Conservation (phyloP, 1,284 basidiomycete genomes). For the Xerocomus nothofagi region DNA sequence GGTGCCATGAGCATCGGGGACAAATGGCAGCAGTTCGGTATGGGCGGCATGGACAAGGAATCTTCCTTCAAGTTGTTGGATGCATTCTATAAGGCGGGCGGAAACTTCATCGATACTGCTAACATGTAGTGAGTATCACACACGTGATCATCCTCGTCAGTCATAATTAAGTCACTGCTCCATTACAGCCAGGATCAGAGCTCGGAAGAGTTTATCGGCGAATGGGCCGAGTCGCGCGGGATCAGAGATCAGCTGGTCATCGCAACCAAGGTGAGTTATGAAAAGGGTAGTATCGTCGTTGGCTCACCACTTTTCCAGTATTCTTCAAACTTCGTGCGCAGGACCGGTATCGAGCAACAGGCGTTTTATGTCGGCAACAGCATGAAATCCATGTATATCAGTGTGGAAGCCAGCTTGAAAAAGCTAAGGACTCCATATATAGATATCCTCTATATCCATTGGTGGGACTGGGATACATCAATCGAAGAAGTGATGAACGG, state of each 20-base stretch:
- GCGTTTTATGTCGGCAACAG: slow-evolving; percentile 39
- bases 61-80: slow-evolving; percentile 42
- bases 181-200: slow-evolving; percentile 39
- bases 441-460: slow-evolving; percentile 40
- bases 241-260: slow-evolving; percentile 49
- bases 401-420: slow-evolving; percentile 38
- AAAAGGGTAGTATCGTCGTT: too few relatives aligned
- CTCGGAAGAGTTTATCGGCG: slow-evolving; percentile 45
- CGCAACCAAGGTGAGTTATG: slow-evolving; percentile 41
- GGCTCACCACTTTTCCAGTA: slow-evolving; percentile 25
- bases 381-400: slow-evolving; percentile 33
- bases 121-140: slow-evolving; percentile 32
- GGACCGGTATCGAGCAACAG: slow-evolving; percentile 20
- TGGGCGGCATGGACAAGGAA: slow-evolving; percentile 41
- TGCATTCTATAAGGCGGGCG: slow-evolving; percentile 40
- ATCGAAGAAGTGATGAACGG: slow-evolving; percentile 47
- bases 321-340: slow-evolving; percentile 30
- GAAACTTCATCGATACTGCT: slow-evolving; percentile 42
- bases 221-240: slow-evolving; percentile 44
- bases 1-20: slow-evolving; percentile 57
- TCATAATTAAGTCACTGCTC: slow-evolving; percentile 1
- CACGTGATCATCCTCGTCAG: background rate
- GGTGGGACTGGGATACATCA: slow-evolving; percentile 40
- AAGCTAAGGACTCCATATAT: slow-evolving; percentile 45
- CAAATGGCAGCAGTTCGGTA: slow-evolving; percentile 38